phyloP scores from a whole-genome alignment of 164 flowering plant species.

The Magnolia changhungtana region DNA sequence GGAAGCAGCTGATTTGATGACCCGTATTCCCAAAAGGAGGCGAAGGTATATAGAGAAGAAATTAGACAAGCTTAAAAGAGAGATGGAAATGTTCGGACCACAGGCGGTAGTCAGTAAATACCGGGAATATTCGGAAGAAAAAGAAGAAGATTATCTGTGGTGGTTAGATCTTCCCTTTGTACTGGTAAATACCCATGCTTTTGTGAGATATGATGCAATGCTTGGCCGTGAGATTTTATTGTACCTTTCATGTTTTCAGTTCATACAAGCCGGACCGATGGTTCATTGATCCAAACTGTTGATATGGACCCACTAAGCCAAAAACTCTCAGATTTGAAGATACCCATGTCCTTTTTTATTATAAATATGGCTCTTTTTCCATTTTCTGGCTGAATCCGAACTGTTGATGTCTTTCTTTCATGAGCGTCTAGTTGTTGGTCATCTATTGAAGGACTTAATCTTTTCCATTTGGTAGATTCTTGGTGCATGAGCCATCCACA shows the following conservation, averaged over 20 bases:
- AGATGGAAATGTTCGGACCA: slow-evolving; percentile 84
- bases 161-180: slow-evolving; percentile 91
- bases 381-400: neutral
- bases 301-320: no score
- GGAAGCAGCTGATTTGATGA: slow-evolving; percentile 72
- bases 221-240: neutral
- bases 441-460: neutral
- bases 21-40: slow-evolving; percentile 50
- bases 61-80: slow-evolving; percentile 68
- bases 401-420: neutral
- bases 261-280: neutral
- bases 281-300: no score
- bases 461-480: neutral
- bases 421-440: neutral
- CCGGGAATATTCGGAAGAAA: slow-evolving; percentile 74
- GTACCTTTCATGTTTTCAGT: neutral
- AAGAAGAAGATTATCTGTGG: slow-evolving; percentile 88
- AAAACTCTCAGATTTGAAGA: no score
- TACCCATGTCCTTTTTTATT: neutral
- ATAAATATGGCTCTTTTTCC: neutral
- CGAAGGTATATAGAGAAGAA: slow-evolving; percentile 59
- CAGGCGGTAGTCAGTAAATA: slow-evolving; percentile 94
- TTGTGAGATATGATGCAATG: neutral
- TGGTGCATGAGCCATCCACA: neutral
- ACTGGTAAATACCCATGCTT: slow-evolving; percentile 40